These are phyloP conservation scores for Pseudovirgaria hyperparasitica DNA, from an alignment of 2,329 filamentous ascomycete species.

Conservation along the genomic window DNA sequence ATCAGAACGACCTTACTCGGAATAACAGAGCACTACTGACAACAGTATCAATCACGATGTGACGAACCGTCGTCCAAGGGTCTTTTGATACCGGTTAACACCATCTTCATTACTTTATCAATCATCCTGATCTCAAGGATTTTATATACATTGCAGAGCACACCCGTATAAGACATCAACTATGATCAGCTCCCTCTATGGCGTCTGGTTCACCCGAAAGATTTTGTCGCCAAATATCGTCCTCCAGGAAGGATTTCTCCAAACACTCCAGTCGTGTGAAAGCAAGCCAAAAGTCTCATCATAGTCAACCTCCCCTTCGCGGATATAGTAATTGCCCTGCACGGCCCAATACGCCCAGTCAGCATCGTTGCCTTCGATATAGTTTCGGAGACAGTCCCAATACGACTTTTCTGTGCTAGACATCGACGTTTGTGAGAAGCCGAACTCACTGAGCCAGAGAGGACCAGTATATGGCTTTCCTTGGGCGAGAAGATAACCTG, in stretches of 20 bases:
- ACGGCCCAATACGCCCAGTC: constrained; percentile 50
- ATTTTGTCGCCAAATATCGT: no score
- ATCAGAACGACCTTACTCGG: no score
- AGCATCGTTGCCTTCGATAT: constrained; percentile 42
- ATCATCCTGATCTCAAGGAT: no score
- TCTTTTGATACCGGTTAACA: no score
- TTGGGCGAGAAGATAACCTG: constrained; percentile 41
- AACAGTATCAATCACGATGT: no score
- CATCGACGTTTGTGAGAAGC: constrained; percentile 32
- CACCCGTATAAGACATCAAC: no score
- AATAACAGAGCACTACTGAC: no score
- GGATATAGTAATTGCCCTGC: constrained; percentile 46
- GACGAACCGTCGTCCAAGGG: no score
- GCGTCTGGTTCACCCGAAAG: no score
- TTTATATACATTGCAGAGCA: no score
- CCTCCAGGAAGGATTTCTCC: constrained; percentile 33
- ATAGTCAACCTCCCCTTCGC: constrained; percentile 35
- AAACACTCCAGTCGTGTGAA: constrained; percentile 30
- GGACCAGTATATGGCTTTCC: constrained; percentile 36
- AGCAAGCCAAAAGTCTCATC: constrained; percentile 43
- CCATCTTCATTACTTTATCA: no score
- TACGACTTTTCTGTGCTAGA: constrained; percentile 35
- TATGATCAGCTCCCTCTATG: no score
- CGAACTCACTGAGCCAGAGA: constrained; percentile 46
- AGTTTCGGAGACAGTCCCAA: constrained; percentile 38